phyloP scores from a whole-genome alignment of 495 filamentous ascomycete species.

The Tirmania nivea region DNA sequence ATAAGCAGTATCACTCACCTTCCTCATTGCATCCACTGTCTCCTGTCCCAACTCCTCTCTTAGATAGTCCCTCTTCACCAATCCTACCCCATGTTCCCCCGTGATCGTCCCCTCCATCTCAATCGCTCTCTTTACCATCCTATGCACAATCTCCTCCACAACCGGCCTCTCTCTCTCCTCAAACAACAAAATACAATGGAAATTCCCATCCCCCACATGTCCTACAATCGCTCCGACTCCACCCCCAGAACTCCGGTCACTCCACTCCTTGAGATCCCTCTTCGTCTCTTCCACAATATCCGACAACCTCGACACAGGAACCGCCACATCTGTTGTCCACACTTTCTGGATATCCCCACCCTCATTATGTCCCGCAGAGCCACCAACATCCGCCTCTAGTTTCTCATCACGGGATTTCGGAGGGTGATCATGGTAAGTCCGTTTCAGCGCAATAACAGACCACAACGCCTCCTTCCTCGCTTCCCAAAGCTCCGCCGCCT shows the following conservation, averaged over 20 bases:
- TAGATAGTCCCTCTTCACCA: conserved; percentile 66
- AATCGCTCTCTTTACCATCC: conserved; percentile 70
- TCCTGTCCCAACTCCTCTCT: conserved; percentile 46
- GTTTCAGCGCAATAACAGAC: conserved; percentile 43
- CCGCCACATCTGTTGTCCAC: conserved; percentile 71
- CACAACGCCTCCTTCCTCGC: conserved; percentile 56
- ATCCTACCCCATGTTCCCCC: conserved; percentile 61
- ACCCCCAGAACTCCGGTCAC: conserved; percentile 28
- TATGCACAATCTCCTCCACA: conserved; percentile 50
- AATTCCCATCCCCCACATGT: conserved; percentile 70
- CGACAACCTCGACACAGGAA: conserved; percentile 49
- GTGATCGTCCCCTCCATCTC: conserved; percentile 70
- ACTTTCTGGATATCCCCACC: conserved; percentile 28
- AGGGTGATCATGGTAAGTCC: too few relatives aligned
- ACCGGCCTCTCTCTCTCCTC: conserved; percentile 34
- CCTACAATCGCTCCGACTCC: conserved; percentile 57
- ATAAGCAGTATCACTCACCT: conserved; percentile 24
- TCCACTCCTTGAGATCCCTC: conserved; percentile 29
- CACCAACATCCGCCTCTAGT: too few relatives aligned
- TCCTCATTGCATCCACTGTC: conserved; percentile 63
- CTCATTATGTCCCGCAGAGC: too few relatives aligned
- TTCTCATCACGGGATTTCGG: too few relatives aligned
- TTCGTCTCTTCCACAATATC: conserved; percentile 65
- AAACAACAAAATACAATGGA: conserved; percentile 58
- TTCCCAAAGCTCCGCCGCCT: conserved; percentile 51